Percentiles rank a stretch among this genome's conserved stretches.
phyloP scores from a whole-genome alignment of 176 grass and related monocot genomes.

The Triticum timopheevii region DNA sequence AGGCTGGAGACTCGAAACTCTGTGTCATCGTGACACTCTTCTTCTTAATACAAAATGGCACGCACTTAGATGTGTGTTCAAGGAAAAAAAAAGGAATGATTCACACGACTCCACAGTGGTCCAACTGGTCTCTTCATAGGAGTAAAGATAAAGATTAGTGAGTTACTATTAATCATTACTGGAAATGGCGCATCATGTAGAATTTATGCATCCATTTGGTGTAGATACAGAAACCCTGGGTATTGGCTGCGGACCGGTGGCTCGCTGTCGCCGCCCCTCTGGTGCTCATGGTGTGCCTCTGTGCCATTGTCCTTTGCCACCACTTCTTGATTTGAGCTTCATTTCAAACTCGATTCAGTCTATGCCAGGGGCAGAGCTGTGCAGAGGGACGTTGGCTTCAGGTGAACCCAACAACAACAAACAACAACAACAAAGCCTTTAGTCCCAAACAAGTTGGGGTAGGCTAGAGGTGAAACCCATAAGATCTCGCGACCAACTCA shows the following conservation, averaged over 20 bases:
- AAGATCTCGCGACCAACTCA: too few relatives aligned
- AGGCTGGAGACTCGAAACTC: too few relatives aligned
- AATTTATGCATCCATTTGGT: background rate
- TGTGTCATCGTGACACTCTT: background rate
- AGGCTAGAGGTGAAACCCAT: too few relatives aligned
- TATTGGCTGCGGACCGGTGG: background rate
- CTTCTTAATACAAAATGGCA: background rate
- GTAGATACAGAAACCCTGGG: too few relatives aligned
- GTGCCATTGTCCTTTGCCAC: background rate
- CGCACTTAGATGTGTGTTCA: background rate
- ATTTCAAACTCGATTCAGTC: background rate
- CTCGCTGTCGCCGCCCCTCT: background rate
- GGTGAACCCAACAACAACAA: background rate
- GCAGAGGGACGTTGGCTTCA: background rate
- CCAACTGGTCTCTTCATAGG: background rate
- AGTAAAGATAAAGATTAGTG: background rate
- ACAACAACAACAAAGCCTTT: too few relatives aligned
- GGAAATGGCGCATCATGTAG: background rate
- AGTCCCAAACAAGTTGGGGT: too few relatives aligned
- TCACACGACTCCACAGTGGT: background rate
- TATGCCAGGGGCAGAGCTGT: background rate
- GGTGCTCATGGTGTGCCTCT: background rate
- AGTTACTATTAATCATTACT: background rate
- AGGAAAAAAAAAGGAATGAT: background rate
- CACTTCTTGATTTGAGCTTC: background rate